Evolutionary conservation across 192 early-diverging fungal species (phyloP), one percentile per base, ranked within the genome.

Genomic region (Dispira parvispora): DNA sequence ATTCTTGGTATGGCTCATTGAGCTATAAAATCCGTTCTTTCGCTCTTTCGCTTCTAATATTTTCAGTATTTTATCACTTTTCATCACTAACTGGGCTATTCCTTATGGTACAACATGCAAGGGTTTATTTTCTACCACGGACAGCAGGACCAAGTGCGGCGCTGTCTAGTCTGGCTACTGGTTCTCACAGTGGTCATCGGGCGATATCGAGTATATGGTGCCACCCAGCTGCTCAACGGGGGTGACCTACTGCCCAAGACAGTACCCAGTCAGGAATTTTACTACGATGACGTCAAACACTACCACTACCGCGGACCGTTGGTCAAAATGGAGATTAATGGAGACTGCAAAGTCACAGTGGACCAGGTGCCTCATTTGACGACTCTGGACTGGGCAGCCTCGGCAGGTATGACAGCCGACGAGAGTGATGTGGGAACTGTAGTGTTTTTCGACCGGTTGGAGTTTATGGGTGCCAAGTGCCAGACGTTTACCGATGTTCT

Each of bases 221-320:
- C 26, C 42, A 25, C n/a, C 25, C 21, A 57, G 16, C 25, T 42
- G 25, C 27, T 42, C 43, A 61, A 38, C 4, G 43, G 43, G 13
- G 28, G 43, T 25, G 43, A 38, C 4, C 20, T 45, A 21, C 16
- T 61, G 20, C 58, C 58, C 8, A 61, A 20, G 20, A 14, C 12
- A 20, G 20, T 32, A 20, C 42, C 42, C 10, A 45, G 43, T 20
- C 23, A 32, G 9, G 42, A 61, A 3, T 61, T 61, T 61, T 61
- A 61, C 58, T 14, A 61, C 16, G 38, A 14, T 44, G 18, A 44
- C 43, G 43, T 61, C 16, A n/a, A 43, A 16, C 42, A 32, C 6
- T 61, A 61, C 58, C 43, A 43, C 2, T 45, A 45, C 42, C 43
- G 43, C 18, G 58, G 58, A 38, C 58, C 58, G 32, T 42, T 61